A percentile compares a stretch with the other conserved stretches of the same genome.
Evolutionary conservation across 192 early-diverging fungal species (phyloP).

Genomic region (Backusella australiensis): DNA sequence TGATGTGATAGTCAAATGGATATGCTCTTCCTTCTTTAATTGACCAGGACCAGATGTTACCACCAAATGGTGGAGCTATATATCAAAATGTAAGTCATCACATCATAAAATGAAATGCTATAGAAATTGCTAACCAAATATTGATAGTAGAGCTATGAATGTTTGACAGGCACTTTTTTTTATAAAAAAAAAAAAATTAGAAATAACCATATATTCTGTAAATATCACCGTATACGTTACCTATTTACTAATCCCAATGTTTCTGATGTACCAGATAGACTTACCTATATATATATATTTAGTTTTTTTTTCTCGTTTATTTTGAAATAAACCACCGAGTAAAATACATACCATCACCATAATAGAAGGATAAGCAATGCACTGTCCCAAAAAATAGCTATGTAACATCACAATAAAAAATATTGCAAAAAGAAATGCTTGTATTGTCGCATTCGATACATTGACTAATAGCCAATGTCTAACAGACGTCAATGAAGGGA

Average conservation of each 20-base stretch:
- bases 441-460: slow-evolving; percentile 11
- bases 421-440: slow-evolving; percentile 1
- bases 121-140: neutral
- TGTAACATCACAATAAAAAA: slow-evolving; percentile 6
- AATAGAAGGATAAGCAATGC: slow-evolving; percentile 40
- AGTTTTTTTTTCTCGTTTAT: neutral
- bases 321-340: neutral
- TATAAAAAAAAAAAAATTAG: neutral
- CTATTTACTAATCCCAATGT: slow-evolving; percentile 58
- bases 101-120: neutral
- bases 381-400: neutral
- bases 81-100: slow-evolving; percentile 18
- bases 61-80: slow-evolving; percentile 51
- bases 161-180: too few species aligned
- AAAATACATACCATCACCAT: slow-evolving; percentile 49
- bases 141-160: too few species aligned
- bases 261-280: slow-evolving; percentile 45
- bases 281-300: slow-evolving; percentile 32
- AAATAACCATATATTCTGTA: too few species aligned
- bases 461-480: slow-evolving; percentile 22
- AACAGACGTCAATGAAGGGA: slow-evolving; percentile 25
- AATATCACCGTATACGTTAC: neutral
- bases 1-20: slow-evolving; percentile 53
- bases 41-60: slow-evolving; percentile 52
- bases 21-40: slow-evolving; percentile 39